phyloP scores from a whole-genome alignment of 2,329 filamentous ascomycete species.

The Verticillium nonalfalfae region DNA sequence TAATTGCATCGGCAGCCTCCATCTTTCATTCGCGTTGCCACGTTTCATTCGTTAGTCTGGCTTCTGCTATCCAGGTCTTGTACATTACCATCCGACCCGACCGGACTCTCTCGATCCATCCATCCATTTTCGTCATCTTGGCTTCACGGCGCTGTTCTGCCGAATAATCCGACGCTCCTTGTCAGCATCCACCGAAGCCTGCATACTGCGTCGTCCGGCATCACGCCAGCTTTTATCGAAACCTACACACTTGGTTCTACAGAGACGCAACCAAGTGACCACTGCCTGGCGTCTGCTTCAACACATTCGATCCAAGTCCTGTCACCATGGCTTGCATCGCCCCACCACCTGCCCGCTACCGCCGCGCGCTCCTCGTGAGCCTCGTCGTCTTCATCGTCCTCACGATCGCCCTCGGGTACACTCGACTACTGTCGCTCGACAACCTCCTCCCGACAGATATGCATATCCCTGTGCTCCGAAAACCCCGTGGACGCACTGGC shows the following conservation, averaged over 20 bases:
- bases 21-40: not conserved
- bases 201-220: no score
- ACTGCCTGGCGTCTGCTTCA: not conserved
- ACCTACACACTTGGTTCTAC: not conserved
- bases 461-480: conserved; percentile 7
- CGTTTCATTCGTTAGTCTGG: not conserved
- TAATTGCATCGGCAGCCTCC: not conserved
- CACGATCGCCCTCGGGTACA: conserved; percentile 25
- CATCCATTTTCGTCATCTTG: not conserved
- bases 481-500: conserved; percentile 16
- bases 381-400: conserved; percentile 24
- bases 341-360: conserved; percentile 12
- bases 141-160: not conserved
- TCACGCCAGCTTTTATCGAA: not conserved
- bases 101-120: no score
- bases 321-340: not conserved
- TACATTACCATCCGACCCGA: not conserved
- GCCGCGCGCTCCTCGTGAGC: conserved; percentile 22
- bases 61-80: not conserved
- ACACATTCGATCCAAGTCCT: not conserved
- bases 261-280: not conserved
- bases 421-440: conserved; percentile 20
- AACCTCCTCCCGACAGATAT: conserved; percentile 2
- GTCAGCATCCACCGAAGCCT: not conserved
- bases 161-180: not conserved